Percentiles rank a stretch among this genome's conserved stretches.
Conservation (phyloP, 1,139 yeast species). For the Nakaseomyces delphensis region DNA sequence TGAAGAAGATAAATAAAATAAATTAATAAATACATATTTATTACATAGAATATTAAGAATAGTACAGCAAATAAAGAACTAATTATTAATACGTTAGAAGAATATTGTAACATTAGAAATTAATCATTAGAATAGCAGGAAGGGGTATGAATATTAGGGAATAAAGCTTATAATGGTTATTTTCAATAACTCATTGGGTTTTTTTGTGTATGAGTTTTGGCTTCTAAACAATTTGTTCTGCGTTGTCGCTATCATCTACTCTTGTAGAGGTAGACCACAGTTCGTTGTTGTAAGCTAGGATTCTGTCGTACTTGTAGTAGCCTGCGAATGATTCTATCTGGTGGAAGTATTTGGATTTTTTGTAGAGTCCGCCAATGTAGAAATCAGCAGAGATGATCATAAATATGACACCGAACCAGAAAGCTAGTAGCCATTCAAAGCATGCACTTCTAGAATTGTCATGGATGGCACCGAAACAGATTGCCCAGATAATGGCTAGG, state of each 20-base stretch:
- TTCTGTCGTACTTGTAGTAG: slow-evolving; percentile 22
- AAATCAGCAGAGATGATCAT: slow-evolving; percentile 64
- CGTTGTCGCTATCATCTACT: not conserved
- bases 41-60: too few species aligned
- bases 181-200: too few species aligned
- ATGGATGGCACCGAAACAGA: slow-evolving; percentile 50
- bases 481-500: slow-evolving; percentile 60
- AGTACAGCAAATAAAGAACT: too few species aligned
- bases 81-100: too few species aligned
- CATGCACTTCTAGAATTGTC: slow-evolving; percentile 40
- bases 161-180: too few species aligned
- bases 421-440: slow-evolving; percentile 77
- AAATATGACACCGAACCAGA: slow-evolving; percentile 68
- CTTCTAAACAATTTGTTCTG: not conserved
- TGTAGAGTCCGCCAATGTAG: slow-evolving; percentile 44
- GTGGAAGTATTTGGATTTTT: slow-evolving; percentile 24
- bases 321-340: slow-evolving; percentile 25
- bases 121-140: too few species aligned
- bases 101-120: too few species aligned
- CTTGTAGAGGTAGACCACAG: slow-evolving; percentile 1
- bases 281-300: not conserved
- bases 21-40: too few species aligned
- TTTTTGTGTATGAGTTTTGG: not conserved
- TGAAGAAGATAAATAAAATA: not conserved
- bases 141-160: too few species aligned